Evolutionary conservation across 164 flowering plant genomes (phyloP).

Genomic region (Cinnamomum micranthum): DNA sequence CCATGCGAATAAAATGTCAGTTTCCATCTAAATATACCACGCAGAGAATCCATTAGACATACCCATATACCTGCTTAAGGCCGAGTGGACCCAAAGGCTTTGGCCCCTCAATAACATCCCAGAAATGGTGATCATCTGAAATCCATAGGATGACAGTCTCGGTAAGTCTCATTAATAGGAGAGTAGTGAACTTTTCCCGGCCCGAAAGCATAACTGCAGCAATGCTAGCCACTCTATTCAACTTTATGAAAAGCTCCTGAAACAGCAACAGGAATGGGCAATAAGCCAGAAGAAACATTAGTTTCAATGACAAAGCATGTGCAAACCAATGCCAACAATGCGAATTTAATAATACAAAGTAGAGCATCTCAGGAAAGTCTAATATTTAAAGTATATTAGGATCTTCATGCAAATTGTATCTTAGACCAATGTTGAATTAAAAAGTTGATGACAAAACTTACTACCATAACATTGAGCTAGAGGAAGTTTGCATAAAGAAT

Average conservation of each 20-base stretch:
- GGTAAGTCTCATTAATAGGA: slow-evolving; percentile 88
- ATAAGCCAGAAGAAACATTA: not conserved
- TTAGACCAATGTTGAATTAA: not conserved
- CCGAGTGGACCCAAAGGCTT: slow-evolving; percentile 80
- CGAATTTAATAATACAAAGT: not conserved
- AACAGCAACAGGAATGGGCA: slow-evolving; percentile 3
- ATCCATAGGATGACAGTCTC: slow-evolving; percentile 95
- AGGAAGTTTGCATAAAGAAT: too few species aligned
- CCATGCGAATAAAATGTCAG: slow-evolving; percentile 5
- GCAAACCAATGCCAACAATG: not conserved
- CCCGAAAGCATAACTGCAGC: slow-evolving; percentile 97
- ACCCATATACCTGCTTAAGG: slow-evolving; percentile 68
- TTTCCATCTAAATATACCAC: not conserved
- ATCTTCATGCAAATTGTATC: not conserved
- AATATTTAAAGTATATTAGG: not conserved
- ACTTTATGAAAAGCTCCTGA: slow-evolving; percentile 80
- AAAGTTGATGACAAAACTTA: not conserved
- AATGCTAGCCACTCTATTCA: slow-evolving; percentile 64
- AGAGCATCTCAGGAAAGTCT: not conserved
- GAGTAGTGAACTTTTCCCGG: slow-evolving; percentile 83
- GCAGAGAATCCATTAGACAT: not conserved
- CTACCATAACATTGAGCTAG: too few species aligned
- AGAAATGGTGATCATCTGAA: slow-evolving; percentile 88
- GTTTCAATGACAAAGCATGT: not conserved
- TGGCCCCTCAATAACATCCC: slow-evolving; percentile 98